phyloP scores from a whole-genome alignment of 768 basidiomycete species.

The Hypholoma sublateritium region DNA sequence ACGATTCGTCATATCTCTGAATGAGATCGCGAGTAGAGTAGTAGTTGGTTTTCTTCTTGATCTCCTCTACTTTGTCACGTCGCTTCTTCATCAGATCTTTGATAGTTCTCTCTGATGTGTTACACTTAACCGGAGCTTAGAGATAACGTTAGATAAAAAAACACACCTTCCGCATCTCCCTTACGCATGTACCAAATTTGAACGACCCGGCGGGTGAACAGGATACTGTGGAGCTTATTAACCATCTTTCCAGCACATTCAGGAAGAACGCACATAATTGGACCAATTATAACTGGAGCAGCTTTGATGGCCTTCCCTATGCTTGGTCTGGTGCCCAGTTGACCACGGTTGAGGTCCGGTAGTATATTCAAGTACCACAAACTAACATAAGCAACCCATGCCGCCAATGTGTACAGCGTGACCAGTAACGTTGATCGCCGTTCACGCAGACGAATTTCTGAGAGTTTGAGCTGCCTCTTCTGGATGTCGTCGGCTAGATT shows the following conservation, averaged over 20 bases:
- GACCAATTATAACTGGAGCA: conserved; percentile 68
- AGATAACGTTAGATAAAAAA: background rate
- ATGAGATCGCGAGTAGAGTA: conserved; percentile 89
- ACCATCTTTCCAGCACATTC: background rate
- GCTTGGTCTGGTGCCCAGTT: conserved; percentile 21
- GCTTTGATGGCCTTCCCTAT: conserved; percentile 46
- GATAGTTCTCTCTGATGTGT: conserved; percentile 70
- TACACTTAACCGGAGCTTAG: background rate
- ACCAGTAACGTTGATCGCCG: conserved; percentile 73
- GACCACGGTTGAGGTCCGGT: conserved; percentile 37
- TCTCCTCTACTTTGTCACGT: conserved; percentile 86
- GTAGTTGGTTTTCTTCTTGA: conserved; percentile 97
- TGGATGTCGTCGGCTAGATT: conserved; percentile 67
- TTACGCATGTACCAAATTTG: conserved; percentile 83
- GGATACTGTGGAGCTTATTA: conserved; percentile 37
- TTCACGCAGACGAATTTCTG: conserved; percentile 85
- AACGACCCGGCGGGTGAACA: conserved; percentile 78
- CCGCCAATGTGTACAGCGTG: conserved; percentile 74
- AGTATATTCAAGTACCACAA: conserved; percentile 70
- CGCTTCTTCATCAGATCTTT: conserved; percentile 74
- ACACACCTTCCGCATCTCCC: conserved; percentile 76
- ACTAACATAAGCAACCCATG: conserved; percentile 71
- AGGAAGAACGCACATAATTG: conserved; percentile 64
- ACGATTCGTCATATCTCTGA: conserved; percentile 80
- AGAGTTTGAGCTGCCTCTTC: conserved; percentile 69